Conservation (phyloP, 805 yeast genomes). For the Cyberlindnera xylosilytica region DNA sequence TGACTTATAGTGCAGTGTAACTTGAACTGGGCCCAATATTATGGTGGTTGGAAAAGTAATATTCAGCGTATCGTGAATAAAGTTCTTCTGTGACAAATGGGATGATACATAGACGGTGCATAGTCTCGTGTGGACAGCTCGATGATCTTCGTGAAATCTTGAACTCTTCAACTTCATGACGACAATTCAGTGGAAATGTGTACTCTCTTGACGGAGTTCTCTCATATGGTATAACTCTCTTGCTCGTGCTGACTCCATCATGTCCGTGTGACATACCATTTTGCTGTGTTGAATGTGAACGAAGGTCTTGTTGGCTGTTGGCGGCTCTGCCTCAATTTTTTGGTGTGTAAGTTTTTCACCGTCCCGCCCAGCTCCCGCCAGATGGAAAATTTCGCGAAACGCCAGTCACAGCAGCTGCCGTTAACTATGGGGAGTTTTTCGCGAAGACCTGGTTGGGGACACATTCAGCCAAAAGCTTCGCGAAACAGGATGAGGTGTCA, state of each 20-base stretch:
- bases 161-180: too few relatives aligned
- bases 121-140: too few relatives aligned
- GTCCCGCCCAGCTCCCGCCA: background rate
- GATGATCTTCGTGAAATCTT: background rate
- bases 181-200: too few relatives aligned
- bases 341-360: slow-evolving; percentile 14
- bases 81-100: too few relatives aligned
- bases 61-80: too few relatives aligned
- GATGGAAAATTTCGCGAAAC: background rate
- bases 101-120: too few relatives aligned
- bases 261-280: slow-evolving; percentile 12
- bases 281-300: slow-evolving; percentile 15
- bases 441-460: slow-evolving; percentile 1
- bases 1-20: too few relatives aligned
- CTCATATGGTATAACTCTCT: background rate
- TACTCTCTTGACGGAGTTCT: background rate
- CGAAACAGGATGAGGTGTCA: background rate
- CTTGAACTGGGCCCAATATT: too few relatives aligned
- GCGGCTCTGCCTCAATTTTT: slow-evolving; percentile 8
- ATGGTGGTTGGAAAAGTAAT: too few relatives aligned
- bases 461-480: background rate
- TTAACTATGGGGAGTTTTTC: background rate
- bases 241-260: background rate
- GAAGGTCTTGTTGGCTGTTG: slow-evolving; percentile 1
- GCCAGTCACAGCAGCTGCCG: background rate